These are phyloP conservation scores for Talaromyces sp. DNA, from an alignment of 2,329 filamentous ascomycete species.

Conservation along the genomic window DNA sequence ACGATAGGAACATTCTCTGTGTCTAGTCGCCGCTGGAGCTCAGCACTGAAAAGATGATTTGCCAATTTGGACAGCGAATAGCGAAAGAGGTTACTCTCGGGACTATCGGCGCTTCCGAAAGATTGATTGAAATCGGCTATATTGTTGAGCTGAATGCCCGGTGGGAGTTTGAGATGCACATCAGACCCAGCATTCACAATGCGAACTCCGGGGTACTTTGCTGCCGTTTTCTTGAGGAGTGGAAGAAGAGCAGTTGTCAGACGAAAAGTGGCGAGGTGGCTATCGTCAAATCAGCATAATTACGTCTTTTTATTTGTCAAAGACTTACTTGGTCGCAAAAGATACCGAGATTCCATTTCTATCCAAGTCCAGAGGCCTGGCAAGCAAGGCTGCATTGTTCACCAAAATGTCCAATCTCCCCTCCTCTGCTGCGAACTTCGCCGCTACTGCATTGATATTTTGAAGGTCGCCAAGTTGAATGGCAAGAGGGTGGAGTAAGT, in stretches of 20 bases:
- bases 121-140: constrained; percentile 11
- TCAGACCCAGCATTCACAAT: constrained; percentile 14
- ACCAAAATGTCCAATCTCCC: constrained; percentile 12
- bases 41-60: constrained; percentile 17
- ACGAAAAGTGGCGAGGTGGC: constrained; percentile 12
- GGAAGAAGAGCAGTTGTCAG: constrained; percentile 12
- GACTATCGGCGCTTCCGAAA: constrained; percentile 5
- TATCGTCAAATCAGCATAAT: constrained; percentile 2
- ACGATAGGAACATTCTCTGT: constrained; percentile 11
- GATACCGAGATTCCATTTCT: constrained; percentile 12
- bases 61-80: constrained; percentile 19
- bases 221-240: constrained; percentile 13
- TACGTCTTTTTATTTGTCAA: background rate
- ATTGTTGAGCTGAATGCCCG: constrained; percentile 9
- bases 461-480: constrained; percentile 11
- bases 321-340: constrained; percentile 12
- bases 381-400: constrained; percentile 12
- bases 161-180: constrained; percentile 7
- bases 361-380: constrained; percentile 10
- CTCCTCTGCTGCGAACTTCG: constrained; percentile 11
- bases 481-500: constrained; percentile 7
- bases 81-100: constrained; percentile 11
- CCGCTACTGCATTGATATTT: constrained; percentile 7
- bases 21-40: constrained; percentile 15
- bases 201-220: constrained; percentile 5